Evolutionary conservation across 495 filamentous ascomycete genomes (phyloP).

Genomic region (Mycothermus thermophilus): DNA sequence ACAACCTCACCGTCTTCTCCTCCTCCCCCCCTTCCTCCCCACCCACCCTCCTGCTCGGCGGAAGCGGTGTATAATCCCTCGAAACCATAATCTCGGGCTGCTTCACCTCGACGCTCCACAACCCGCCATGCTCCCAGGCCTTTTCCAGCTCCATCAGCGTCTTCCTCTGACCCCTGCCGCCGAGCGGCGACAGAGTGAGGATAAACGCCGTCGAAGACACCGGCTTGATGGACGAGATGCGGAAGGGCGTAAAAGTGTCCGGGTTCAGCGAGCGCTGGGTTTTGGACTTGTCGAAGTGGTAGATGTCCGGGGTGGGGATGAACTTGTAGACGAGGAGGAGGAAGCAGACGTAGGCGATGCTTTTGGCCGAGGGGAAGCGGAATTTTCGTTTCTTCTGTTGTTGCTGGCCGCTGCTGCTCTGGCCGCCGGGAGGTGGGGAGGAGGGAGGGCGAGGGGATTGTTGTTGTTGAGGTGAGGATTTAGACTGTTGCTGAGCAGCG

Average conservation of each 20-base stretch:
- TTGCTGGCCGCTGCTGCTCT: too few relatives aligned
- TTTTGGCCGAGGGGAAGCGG: not conserved
- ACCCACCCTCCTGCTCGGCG: slow-evolving; percentile 22
- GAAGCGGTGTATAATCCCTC: slow-evolving; percentile 77
- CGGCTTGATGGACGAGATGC: slow-evolving; percentile 47
- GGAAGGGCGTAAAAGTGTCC: slow-evolving; percentile 45
- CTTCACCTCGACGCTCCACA: slow-evolving; percentile 85
- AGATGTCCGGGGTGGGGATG: not conserved
- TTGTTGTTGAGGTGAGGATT: too few relatives aligned
- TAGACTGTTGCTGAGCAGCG: too few relatives aligned
- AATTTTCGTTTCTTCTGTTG: too few relatives aligned
- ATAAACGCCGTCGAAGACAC: slow-evolving; percentile 67
- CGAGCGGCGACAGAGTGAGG: slow-evolving; percentile 46
- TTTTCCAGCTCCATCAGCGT: slow-evolving; percentile 2
- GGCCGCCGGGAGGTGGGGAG: too few relatives aligned
- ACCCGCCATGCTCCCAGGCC: slow-evolving; percentile 41
- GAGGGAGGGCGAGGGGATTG: too few relatives aligned
- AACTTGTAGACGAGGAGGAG: not conserved
- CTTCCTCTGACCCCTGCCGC: not conserved
- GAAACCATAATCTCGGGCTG: slow-evolving; percentile 87
- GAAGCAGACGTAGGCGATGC: not conserved
- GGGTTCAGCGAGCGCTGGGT: slow-evolving; percentile 25
- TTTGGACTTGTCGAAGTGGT: not conserved
- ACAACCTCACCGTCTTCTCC: slow-evolving; percentile 29
- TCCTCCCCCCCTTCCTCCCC: slow-evolving; percentile 37